Percentiles rank a stretch among this genome's conserved stretches.
Evolutionary conservation across 2,329 filamentous ascomycete species (phyloP).

Genomic region (Hypoxylon sp.): DNA sequence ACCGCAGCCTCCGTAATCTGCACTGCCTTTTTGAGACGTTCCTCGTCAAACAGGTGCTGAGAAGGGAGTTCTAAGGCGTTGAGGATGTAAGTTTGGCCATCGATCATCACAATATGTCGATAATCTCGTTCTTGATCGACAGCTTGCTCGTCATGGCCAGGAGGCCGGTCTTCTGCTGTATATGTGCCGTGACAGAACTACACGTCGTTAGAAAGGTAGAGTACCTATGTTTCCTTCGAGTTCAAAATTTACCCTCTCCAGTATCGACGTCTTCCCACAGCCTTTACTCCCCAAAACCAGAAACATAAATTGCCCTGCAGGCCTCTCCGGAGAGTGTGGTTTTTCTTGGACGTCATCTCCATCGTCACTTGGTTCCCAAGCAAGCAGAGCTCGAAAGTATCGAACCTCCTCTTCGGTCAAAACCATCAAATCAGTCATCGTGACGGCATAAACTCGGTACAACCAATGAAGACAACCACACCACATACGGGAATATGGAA

Average conservation of each 20-base stretch:
- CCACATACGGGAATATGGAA: not conserved
- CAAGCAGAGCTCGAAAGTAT: conserved; percentile 59
- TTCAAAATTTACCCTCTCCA: conserved; percentile 54
- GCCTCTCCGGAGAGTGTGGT: conserved; percentile 35
- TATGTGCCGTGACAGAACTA: conserved; percentile 56
- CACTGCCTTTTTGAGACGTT: conserved; percentile 57
- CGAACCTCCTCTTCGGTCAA: conserved; percentile 59
- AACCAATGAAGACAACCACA: not conserved
- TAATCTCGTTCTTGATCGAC: conserved; percentile 53
- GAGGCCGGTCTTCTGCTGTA: conserved; percentile 44
- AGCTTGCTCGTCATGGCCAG: conserved; percentile 48
- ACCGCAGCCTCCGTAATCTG: conserved; percentile 60
- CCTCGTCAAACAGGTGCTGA: conserved; percentile 52
- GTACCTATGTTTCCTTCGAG: not conserved
- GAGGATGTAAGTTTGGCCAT: conserved; percentile 54
- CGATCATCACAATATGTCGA: conserved; percentile 55
- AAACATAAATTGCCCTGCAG: conserved; percentile 57
- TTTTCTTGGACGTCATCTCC: conserved; percentile 37
- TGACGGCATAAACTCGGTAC: not conserved
- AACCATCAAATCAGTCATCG: conserved; percentile 49
- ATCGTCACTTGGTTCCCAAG: conserved; percentile 56
- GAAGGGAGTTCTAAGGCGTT: conserved; percentile 58
- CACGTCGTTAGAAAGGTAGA: conserved; percentile 11
- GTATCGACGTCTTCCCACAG: conserved; percentile 60
- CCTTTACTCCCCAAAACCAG: conserved; percentile 58